These are phyloP conservation scores for Coix lacrymajobi DNA, from an alignment of 176 grass and related monocot species.

Conservation along the genomic window DNA sequence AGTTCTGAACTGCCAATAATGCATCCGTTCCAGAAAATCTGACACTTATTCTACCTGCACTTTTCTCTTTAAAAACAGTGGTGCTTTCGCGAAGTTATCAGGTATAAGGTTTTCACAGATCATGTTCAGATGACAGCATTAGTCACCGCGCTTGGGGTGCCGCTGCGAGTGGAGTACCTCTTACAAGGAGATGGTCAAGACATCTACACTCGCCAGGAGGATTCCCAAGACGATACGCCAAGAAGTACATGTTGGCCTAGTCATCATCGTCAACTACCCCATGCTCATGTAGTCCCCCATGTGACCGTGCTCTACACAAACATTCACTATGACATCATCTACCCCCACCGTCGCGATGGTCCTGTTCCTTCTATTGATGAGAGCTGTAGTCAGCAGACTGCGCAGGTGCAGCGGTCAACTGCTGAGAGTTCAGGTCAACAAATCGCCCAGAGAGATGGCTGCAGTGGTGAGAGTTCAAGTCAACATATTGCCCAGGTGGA, in stretches of 20 bases:
- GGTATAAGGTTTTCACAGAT: background rate
- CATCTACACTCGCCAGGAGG: constrained; percentile 3
- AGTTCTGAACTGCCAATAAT: background rate
- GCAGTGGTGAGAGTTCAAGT: background rate
- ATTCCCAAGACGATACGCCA: background rate
- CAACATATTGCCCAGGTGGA: background rate
- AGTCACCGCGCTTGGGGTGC: constrained; percentile 7
- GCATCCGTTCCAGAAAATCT: constrained; percentile 1
- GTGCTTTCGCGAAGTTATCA: constrained; percentile 3
- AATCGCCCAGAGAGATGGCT: background rate
- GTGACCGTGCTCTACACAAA: constrained; percentile 30
- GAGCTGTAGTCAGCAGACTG: background rate
- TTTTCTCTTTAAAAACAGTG: constrained; percentile 22
- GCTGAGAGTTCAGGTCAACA: background rate
- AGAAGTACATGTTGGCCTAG: background rate
- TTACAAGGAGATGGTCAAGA: background rate
- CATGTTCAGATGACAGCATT: constrained; percentile 25
- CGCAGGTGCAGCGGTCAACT: background rate
- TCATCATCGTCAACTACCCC: background rate
- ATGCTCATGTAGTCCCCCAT: background rate
- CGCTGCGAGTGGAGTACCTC: constrained; percentile 12
- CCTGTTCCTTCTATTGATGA: background rate
- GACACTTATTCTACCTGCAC: background rate
- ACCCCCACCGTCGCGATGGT: background rate
- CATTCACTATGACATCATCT: constrained; percentile 30